These are phyloP conservation scores for Phlebiopsis gigantea DNA, from an alignment of 768 basidiomycete genomes.

Conservation along the genomic window DNA sequence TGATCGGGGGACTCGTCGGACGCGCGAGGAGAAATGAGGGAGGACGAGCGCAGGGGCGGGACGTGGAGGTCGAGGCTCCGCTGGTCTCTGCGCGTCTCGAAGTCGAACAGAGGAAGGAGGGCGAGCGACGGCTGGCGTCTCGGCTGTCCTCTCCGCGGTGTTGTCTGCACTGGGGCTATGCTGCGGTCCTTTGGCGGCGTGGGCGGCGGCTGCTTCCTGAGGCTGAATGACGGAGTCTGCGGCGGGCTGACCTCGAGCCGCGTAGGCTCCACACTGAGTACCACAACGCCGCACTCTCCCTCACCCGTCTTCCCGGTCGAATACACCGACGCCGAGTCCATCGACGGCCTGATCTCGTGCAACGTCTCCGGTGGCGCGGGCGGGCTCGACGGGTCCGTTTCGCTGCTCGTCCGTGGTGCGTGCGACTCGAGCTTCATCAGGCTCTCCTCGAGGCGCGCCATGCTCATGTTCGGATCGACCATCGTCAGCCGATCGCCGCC, in stretches of 20 bases:
- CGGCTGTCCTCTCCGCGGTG: not conserved
- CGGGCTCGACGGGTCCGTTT: not conserved
- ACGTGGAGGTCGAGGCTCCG: slow-evolving; percentile 7
- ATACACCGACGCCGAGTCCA: not conserved
- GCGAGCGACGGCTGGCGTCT: slow-evolving; percentile 3
- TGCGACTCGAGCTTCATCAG: slow-evolving; percentile 15
- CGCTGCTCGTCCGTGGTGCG: slow-evolving; percentile 1
- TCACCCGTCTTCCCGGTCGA: not conserved
- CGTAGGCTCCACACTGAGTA: not conserved
- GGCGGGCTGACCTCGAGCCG: not conserved
- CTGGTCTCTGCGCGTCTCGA: not conserved
- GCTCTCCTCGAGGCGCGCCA: slow-evolving; percentile 15
- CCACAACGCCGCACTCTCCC: not conserved
- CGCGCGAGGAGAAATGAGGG: not conserved
- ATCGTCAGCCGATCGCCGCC: slow-evolving; percentile 12
- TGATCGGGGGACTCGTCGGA: not conserved
- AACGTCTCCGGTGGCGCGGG: not conserved
- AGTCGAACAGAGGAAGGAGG: slow-evolving; percentile 12
- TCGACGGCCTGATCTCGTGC: not conserved
- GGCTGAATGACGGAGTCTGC: not conserved
- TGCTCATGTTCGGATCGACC: slow-evolving; percentile 17
- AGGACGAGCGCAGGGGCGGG: slow-evolving; percentile 4
- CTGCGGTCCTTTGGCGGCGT: not conserved
- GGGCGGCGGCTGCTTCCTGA: not conserved
- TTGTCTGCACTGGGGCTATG: not conserved